Evolutionary conservation across 495 filamentous ascomycete species (phyloP).

Genomic region (Hypoxylon intermedium): DNA sequence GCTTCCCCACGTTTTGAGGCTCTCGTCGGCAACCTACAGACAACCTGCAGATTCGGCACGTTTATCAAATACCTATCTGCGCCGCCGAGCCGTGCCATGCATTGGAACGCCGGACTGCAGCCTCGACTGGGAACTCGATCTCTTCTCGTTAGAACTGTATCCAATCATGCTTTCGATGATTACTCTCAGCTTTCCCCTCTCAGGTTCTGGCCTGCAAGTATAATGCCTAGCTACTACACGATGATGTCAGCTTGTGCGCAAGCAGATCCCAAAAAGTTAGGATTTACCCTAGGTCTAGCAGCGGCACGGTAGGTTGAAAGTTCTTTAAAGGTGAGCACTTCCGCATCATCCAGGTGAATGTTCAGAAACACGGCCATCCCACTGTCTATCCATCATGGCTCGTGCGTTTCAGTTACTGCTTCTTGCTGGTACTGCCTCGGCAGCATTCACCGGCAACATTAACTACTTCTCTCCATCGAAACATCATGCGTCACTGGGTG

Average conservation of each 20-base stretch:
- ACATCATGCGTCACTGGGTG: slow-evolving; percentile 62
- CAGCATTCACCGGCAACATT: slow-evolving; percentile 55
- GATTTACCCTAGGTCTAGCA: not conserved
- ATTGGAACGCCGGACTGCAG: slow-evolving; percentile 2
- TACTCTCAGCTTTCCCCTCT: slow-evolving; percentile 22
- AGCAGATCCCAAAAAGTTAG: slow-evolving; percentile 5
- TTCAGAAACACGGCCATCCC: not conserved
- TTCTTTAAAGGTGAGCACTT: slow-evolving; percentile 3
- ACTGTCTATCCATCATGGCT: slow-evolving; percentile 22
- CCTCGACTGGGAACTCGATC: not conserved
- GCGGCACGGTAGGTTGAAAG: not conserved
- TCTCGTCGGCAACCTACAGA: slow-evolving; percentile 4
- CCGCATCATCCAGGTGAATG: slow-evolving; percentile 4
- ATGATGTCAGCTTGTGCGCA: slow-evolving; percentile 8
- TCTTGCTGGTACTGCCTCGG: slow-evolving; percentile 26
- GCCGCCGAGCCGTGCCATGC: slow-evolving; percentile 4
- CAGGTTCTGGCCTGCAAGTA: not conserved
- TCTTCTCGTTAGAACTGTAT: slow-evolving; percentile 6
- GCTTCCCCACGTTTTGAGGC: slow-evolving; percentile 33
- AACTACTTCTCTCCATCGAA: slow-evolving; percentile 67
- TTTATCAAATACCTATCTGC: not conserved
- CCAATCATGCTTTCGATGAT: slow-evolving; percentile 30
- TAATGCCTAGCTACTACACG: not conserved
- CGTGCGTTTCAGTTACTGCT: slow-evolving; percentile 13
- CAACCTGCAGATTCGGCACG: not conserved